phyloP scores from a whole-genome alignment of 192 early-diverging fungal species.

The Coemansia sp. region DNA sequence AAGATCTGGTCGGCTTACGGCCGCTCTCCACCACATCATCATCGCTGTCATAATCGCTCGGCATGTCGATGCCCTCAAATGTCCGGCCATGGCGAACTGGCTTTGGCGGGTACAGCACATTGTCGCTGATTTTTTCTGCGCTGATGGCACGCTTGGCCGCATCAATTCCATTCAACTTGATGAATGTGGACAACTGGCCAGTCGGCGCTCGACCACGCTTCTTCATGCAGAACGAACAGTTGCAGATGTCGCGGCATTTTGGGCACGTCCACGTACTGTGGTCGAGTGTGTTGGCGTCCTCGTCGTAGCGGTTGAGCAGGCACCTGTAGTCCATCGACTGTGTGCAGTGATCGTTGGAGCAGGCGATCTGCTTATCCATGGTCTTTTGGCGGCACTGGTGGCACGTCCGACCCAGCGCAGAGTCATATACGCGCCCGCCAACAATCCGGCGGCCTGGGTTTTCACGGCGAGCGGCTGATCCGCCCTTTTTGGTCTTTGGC shows the following conservation, averaged over 20 bases:
- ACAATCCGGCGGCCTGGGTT: slow-evolving; percentile 23
- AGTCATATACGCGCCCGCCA: slow-evolving; percentile 29
- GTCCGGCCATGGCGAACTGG: not conserved
- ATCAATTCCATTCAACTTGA: slow-evolving; percentile 25
- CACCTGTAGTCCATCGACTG: slow-evolving; percentile 33
- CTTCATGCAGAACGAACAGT: slow-evolving; percentile 39
- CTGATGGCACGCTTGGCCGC: slow-evolving; percentile 12
- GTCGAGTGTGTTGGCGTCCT: slow-evolving; percentile 19
- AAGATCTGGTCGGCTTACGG: not conserved
- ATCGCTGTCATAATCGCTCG: not conserved
- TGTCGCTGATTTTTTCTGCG: slow-evolving; percentile 9
- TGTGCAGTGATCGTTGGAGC: slow-evolving; percentile 22
- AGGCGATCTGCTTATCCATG: slow-evolving; percentile 29
- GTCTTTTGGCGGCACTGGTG: slow-evolving; percentile 53
- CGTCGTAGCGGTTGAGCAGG: slow-evolving; percentile 32
- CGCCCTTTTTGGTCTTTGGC: slow-evolving; percentile 8
- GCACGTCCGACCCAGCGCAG: slow-evolving; percentile 23
- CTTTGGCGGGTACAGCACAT: slow-evolving; percentile 5
- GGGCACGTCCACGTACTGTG: slow-evolving; percentile 24
- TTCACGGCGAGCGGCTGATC: slow-evolving; percentile 7
- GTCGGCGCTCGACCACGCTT: slow-evolving; percentile 33
- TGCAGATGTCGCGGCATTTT: slow-evolving; percentile 39
- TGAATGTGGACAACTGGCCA: slow-evolving; percentile 33
- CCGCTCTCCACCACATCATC: not conserved
- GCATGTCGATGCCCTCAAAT: not conserved